Base-by-base conservation (phyloP, 257 asterid genomes). In the Verbena officinalis region DNA sequence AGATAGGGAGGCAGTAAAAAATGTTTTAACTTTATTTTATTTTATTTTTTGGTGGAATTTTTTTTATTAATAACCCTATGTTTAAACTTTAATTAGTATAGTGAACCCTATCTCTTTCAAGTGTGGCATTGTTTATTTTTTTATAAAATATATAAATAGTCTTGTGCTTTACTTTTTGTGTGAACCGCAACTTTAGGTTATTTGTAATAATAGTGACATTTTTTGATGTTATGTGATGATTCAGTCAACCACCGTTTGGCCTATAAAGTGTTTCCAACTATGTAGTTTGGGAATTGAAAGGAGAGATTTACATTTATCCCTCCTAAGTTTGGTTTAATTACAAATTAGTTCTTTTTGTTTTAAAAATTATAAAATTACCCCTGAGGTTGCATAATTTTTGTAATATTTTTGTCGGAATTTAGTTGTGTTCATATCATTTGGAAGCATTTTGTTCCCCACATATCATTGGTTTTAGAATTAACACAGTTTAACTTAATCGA, bases 1-100 rank as follows among this genome's bases (percentile, higher is more conserved):
- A 78, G 83, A 66, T 70, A 68, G 79, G 66, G 69, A 55, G 74
- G 67, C 40, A 17, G 55, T 49, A 56, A 44, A n/a, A 44, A 55
- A 36, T 60, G 70, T 75, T 62, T n/a, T n/a, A 38, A 69, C 45
- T 71, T 42, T 70, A 19, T 64, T 49, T 45, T 67, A 27, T 68
- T 11, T 42, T 14, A 38, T 68, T 49, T 40, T 65, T 44, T 66
- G 44, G 45, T 61, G 54, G 69, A 71, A 69, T 69, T 45, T 33
- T 73, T 9, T 42, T 42, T 42, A 8, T 39, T 1, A 44, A 44
- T n/a, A 65, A 39, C 62, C 64, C 39, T 54, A 34, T 66, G 49
- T 55, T 27, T 20, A n/a, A n/a, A n/a, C n/a, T n/a, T 27, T 27
- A 27, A 12, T n/a, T 45, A 6, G 43, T 27, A 5, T 2, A 27